Base-by-base conservation (phyloP, 352 stramenopile genomes). In the Phytophthora crassamura region DNA sequence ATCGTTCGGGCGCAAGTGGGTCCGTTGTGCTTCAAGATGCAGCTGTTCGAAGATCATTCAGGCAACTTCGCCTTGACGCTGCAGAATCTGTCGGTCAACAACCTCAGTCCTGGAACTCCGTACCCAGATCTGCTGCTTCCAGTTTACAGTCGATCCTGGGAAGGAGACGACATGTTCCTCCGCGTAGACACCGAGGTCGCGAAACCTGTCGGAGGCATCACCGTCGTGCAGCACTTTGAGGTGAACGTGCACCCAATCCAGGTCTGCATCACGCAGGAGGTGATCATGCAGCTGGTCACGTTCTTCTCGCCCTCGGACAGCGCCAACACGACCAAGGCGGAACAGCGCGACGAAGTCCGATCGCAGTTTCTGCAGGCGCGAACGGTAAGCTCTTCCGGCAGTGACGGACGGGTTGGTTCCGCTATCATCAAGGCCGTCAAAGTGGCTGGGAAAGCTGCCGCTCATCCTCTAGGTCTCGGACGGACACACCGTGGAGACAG, bases 161-260 rank as follows among this genome's bases (percentile, higher is more conserved):
- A 83, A 52, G 84, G 84, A 11, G 73, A 86, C 16, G 73, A 91
- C 42, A 80, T 74, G 60, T 92, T 94, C 46, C 59, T 95, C 35
- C 82, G 87, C 15, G 47, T 94, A 15, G 84, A 94, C 47, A 82
- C 84, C 10, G 87, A 94, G 48, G 78, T 94, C 15, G 73, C 78
- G n/a, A 75, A 80, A 32, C 82, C 87, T 9, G 73, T 90, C 2
- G 62, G 69, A 28, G 80, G 69, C 1, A 82, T 86, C 33, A 87
- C 78, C 15, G 54, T 95, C 28, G 72, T 95, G 9, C 79, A 92
- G 38, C 88, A 94, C 73, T 93, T 94, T 62, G 86, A 94, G 66
- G 64, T 96, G 28, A 96, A 96, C 33, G 78, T 94, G 2, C 84
- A 93, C 41, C 88, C 88, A 5, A 77, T 96, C n/a, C 84, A 96